Evolutionary conservation across 2,329 filamentous ascomycete species (phyloP).

Genomic region (Zymoseptoria pseudotritici): DNA sequence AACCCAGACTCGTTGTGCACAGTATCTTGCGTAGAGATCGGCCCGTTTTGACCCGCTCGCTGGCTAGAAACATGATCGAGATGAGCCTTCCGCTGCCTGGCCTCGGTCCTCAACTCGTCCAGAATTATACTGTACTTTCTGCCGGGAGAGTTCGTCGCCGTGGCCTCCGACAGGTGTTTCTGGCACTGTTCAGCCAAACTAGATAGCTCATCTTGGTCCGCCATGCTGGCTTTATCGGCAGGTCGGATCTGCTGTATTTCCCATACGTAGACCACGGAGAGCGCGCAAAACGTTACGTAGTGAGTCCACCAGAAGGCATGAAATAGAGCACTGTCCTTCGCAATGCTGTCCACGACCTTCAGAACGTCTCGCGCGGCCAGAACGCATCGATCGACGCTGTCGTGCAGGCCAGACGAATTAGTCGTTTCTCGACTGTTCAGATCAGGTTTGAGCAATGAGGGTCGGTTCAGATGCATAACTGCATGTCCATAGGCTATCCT

Average conservation of each 20-base stretch:
- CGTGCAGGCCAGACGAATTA: not conserved
- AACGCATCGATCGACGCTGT: conserved; percentile 7
- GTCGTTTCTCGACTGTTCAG: not conserved
- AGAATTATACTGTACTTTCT: conserved; percentile 43
- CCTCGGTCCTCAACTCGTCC: conserved; percentile 39
- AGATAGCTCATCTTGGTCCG: conserved; percentile 24
- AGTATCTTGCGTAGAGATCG: not conserved
- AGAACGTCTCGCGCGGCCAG: conserved; percentile 5
- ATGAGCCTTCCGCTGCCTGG: conserved; percentile 14
- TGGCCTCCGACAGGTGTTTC: conserved; percentile 24
- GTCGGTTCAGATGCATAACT: conserved; percentile 30
- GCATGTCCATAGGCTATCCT: conserved; percentile 30
- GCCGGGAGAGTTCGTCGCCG: conserved; percentile 41
- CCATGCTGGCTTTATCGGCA: conserved; percentile 30
- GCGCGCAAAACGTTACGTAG: conserved; percentile 44
- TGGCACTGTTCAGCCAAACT: not conserved
- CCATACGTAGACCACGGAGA: conserved; percentile 43
- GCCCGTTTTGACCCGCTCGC: not conserved
- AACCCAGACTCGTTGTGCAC: not conserved
- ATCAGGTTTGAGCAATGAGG: conserved; percentile 20
- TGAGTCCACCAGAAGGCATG: conserved; percentile 45
- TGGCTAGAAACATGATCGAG: not conserved
- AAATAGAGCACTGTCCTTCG: conserved; percentile 31
- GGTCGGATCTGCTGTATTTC: conserved; percentile 39
- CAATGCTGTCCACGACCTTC: conserved; percentile 33